Base-by-base conservation (phyloP, 139 green algal genomes). In the Ettlia oleoabundans region DNA sequence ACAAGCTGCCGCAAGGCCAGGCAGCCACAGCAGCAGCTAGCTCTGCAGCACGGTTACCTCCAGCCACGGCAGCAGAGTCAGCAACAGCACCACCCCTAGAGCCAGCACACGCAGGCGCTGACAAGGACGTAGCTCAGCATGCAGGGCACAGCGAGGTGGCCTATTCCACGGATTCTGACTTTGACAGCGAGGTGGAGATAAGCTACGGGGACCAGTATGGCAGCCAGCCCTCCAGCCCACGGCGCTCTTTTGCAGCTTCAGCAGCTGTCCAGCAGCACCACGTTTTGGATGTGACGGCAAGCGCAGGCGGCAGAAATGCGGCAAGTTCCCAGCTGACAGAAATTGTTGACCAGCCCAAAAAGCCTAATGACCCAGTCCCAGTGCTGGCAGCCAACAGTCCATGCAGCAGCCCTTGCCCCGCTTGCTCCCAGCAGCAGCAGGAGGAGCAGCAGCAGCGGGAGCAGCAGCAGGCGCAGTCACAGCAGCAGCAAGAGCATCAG, bases 181-280 rank as follows among this genome's bases (percentile, higher is more conserved):
- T 80, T 35, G 75, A 58, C 38, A 72, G 58, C 30, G 30, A 81
- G 2, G 62, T 81, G 30, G 75, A 81, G 53, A 68, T 80, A 3
- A 52, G 53, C 35, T 68, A 68, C 37, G 73, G 43, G 26, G 47
- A 66, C 19, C 71, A 75, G 40, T 61, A 58, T 18, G 40, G 41
- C 40, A 75, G 67, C 6, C 24, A 26, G 15, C n/a, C n/a, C n/a
- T n/a, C n/a, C n/a, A n/a, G n/a, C n/a, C n/a, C n/a, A n/a, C n/a
- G n/a, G n/a, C n/a, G n/a, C n/a, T n/a, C n/a, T n/a, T n/a, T n/a
- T 15, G 61, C 61, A 32, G 24, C 24, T n/a, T 33, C 61, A 67
- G 61, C 61, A 67, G 61, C 61, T 35, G 61, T 37, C 22, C 61
- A 5, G 24, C 61, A 37, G 61, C 61, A n/a, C 61, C 1, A 15